Evolutionary conservation across 2,329 filamentous ascomycete genomes (phyloP).

Genomic region (Boeremia lycopersici): DNA sequence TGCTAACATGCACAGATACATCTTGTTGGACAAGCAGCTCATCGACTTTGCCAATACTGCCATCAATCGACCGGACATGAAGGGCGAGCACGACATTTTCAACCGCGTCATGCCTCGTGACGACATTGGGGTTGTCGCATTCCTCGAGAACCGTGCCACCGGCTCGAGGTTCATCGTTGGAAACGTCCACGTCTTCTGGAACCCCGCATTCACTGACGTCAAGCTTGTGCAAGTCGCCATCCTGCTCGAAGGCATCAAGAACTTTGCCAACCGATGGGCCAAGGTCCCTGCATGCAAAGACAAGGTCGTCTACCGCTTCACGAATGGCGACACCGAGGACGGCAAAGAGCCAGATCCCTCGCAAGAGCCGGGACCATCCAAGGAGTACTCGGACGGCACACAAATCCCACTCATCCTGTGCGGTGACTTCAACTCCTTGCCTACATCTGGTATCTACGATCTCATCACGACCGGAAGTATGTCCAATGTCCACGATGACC

Average conservation of each 20-base stretch:
- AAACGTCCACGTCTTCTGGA: constrained; percentile 95
- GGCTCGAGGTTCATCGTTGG: constrained; percentile 91
- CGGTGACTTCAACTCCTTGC: constrained; percentile 93
- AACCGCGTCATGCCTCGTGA: constrained; percentile 98
- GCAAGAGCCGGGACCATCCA: constrained; percentile 75
- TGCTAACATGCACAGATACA: constrained; percentile 59
- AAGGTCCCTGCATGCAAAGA: constrained; percentile 81
- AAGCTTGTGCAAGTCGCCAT: constrained; percentile 97
- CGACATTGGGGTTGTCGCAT: constrained; percentile 90
- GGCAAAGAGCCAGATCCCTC: constrained; percentile 58
- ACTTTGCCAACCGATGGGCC: constrained; percentile 83
- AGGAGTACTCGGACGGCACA: constrained; percentile 83
- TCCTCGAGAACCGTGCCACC: constrained; percentile 89
- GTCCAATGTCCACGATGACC: constrained; percentile 77
- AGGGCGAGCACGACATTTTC: constrained; percentile 96
- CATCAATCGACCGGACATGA: constrained; percentile 95
- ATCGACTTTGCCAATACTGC: constrained; percentile 91
- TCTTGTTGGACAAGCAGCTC: constrained; percentile 90
- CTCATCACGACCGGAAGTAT: constrained; percentile 82
- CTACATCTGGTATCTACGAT: constrained; percentile 88
- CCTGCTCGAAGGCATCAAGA: constrained; percentile 88
- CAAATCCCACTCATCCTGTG: constrained; percentile 91
- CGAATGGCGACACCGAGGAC: constrained; percentile 57
- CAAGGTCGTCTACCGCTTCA: constrained; percentile 64
- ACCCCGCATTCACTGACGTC: constrained; percentile 87